Base-by-base conservation (phyloP, 768 basidiomycete genomes). In the Rhodotorula taiwanensis region DNA sequence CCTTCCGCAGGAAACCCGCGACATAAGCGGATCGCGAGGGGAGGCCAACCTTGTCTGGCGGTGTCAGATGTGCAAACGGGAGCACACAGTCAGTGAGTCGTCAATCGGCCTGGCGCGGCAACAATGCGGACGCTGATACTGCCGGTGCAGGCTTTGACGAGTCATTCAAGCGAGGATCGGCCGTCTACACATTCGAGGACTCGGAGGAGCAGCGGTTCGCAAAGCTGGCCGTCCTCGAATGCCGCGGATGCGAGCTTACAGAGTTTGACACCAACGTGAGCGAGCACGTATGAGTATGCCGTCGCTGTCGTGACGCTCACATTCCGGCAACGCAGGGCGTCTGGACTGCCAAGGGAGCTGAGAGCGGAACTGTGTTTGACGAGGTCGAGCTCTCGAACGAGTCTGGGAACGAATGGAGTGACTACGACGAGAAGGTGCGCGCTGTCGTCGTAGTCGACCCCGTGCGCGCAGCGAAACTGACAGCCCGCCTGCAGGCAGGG, bases 371-470 rank as follows among this genome's bases (percentile, higher is more conserved):
- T 0, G 58, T 74, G 7, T 92, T 92, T 72, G 52, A 77, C 14
- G 72, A 73, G 55, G 59, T 71, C 27, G 70, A 71, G 45, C 42
- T 70, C 3, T 58, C 55, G 15, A 39, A 52, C 15, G 83, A 85
- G 36, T 39, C 36, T 16, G 77, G 89, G 45, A 75, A 74, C 1
- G 83, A 85, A 5, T 94, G 91, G 91, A 82, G 79, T 18, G 90
- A 92, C 71, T 94, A 94, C 69, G 90, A 94, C 69, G 90, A 94
- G 75, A 89, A 91, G 81, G 90, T 86, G 64, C 48, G 76, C 25
- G n/a, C n/a, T n/a, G n/a, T n/a, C n/a, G n/a, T n/a, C n/a, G n/a
- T n/a, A n/a, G n/a, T n/a, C n/a, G n/a, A n/a, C n/a, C n/a, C n/a
- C n/a, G n/a, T n/a, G n/a, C n/a, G n/a, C n/a, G n/a, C n/a, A n/a